phyloP scores from a whole-genome alignment of 805 yeast species.

The Cyberlindnera veronae region DNA sequence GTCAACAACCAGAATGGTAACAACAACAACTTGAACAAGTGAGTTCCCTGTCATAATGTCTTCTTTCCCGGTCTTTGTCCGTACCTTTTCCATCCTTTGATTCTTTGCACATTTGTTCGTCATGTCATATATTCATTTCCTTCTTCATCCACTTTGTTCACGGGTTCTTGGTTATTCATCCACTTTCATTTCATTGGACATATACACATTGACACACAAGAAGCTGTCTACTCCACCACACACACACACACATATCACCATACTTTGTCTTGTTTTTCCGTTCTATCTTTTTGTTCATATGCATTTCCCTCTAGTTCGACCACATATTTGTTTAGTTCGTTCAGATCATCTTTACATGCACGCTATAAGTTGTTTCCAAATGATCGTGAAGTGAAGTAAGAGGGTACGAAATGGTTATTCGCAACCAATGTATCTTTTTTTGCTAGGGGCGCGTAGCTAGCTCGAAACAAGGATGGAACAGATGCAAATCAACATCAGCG shows the following conservation, averaged over 20 bases:
- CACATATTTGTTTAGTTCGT: neutral
- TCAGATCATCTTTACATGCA: neutral
- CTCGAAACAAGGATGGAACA: too few relatives aligned
- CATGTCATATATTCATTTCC: neutral
- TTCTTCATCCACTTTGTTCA: neutral
- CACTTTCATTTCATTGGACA: neutral
- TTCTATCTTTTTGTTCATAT: neutral
- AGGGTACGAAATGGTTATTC: too few relatives aligned
- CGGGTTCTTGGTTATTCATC: neutral
- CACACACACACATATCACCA: neutral
- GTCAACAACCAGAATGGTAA: constrained; percentile 12
- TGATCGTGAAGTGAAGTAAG: too few relatives aligned
- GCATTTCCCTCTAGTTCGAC: neutral
- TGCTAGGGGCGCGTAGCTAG: too few relatives aligned
- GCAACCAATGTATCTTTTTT: too few relatives aligned
- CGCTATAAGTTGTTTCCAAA: neutral
- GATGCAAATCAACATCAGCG: too few relatives aligned
- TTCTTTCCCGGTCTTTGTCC: neutral
- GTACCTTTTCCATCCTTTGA: neutral
- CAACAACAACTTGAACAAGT: neutral
- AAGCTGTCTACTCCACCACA: neutral
- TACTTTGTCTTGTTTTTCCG: neutral
- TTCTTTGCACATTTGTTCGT: neutral
- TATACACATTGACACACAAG: neutral
- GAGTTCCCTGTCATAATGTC: neutral